Evolutionary conservation across 2,329 filamentous ascomycete genomes (phyloP).

Genomic region (Plenodomus biglobosus): DNA sequence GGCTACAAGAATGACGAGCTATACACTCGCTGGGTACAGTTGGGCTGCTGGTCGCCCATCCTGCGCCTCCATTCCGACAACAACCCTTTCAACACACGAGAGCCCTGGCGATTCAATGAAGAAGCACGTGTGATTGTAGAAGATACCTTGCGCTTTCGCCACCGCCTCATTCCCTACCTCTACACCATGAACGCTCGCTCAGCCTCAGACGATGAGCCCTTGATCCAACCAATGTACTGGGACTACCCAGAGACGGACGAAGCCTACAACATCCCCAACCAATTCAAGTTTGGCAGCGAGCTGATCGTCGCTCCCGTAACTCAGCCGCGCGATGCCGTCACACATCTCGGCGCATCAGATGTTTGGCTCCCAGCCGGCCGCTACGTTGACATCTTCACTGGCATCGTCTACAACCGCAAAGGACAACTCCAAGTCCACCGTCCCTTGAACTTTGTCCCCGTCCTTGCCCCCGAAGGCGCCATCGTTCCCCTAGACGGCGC

Average conservation of each 20-base stretch:
- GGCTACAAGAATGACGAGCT: constrained; percentile 62
- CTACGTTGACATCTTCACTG: constrained; percentile 62
- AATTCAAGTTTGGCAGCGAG: constrained; percentile 61
- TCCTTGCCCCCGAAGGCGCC: constrained; percentile 58
- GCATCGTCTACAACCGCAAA: constrained; percentile 59
- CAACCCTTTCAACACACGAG: constrained; percentile 61
- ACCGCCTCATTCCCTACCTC: constrained; percentile 62
- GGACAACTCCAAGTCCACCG: constrained; percentile 57
- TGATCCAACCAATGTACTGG: constrained; percentile 67
- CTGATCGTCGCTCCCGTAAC: constrained; percentile 61
- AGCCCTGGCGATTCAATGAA: constrained; percentile 60
- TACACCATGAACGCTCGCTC: constrained; percentile 59
- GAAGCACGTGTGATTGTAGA: constrained; percentile 53
- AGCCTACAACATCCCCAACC: constrained; percentile 59
- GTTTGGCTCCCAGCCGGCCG: constrained; percentile 60
- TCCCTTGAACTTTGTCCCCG: constrained; percentile 53
- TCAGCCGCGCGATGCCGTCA: constrained; percentile 50
- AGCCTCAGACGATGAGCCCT: constrained; percentile 51
- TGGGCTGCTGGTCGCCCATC: constrained; percentile 63
- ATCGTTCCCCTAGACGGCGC: constrained; percentile 59
- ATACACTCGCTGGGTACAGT: constrained; percentile 62
- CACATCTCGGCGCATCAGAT: constrained; percentile 52
- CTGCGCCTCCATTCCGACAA: constrained; percentile 62
- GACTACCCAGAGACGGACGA: constrained; percentile 54
- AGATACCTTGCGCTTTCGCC: constrained; percentile 56